A percentile compares a stretch with the other conserved stretches of the same genome.
These are phyloP conservation scores for Echeveria elegans DNA, from an alignment of 164 flowering plant species.

Conservation along the genomic window DNA sequence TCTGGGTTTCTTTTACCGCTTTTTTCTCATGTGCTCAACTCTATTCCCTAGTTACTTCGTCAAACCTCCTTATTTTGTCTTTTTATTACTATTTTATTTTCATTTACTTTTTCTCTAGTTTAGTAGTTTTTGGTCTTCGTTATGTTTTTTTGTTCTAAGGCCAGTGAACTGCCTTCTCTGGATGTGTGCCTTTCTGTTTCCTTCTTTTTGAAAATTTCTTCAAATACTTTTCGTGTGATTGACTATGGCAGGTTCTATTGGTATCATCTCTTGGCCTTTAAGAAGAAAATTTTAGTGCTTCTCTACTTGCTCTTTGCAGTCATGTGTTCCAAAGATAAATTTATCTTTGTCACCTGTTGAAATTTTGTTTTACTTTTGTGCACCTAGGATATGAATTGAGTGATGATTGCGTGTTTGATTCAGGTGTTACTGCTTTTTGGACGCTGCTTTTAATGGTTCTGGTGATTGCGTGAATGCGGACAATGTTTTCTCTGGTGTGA, in stretches of 20 bases:
- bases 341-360: background rate
- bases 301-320: background rate
- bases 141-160: too few species aligned
- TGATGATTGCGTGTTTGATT: slow-evolving; percentile 51
- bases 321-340: background rate
- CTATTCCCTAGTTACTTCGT: too few species aligned
- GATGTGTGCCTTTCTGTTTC: background rate
- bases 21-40: background rate
- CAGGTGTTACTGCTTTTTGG: slow-evolving; percentile 87
- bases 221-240: background rate
- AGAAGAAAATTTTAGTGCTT: background rate
- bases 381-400: slow-evolving; percentile 37
- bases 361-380: slow-evolving; percentile 14
- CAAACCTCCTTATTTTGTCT: background rate
- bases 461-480: slow-evolving; percentile 59
- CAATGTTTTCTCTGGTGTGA: slow-evolving; percentile 53
- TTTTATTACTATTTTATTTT: too few species aligned
- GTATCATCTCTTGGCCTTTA: background rate
- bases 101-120: too few species aligned
- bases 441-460: slow-evolving; percentile 59
- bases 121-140: too few species aligned
- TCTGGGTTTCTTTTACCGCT: background rate
- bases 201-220: background rate
- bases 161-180: too few species aligned
- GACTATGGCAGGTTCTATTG: background rate